Evolutionary conservation across 345 rosid species (phyloP), one percentile per base, ranked within the genome.

Genomic region (Garcia nutans): DNA sequence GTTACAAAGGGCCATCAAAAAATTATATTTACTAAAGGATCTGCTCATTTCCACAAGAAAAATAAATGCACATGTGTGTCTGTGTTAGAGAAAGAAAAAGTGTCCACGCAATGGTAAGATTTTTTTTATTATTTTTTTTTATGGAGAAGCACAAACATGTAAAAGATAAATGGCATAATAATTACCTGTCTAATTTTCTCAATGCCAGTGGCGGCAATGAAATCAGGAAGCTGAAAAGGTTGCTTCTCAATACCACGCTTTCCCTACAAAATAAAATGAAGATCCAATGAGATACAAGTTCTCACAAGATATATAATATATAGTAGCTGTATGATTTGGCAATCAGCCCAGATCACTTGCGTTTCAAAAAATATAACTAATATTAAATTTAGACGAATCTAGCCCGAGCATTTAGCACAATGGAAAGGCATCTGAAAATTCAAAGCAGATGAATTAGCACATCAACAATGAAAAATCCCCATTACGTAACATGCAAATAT

Each of bases 211-310:
- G 97, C 98, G 73, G 99, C 99, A 86, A 96, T 96, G 80, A 96
- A 96, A 89, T 93, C 98, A 70, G 99, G 99, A 82, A 96, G 97
- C 81, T 92, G 98, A 84, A 96, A 96, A 72, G 98, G 98, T 68
- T 85, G 98, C 82, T 96, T 96, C 90, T 96, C 98, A 60, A 96
- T 96, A 76, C 99, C 99, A 71, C 99, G 98, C 80, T 96, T 96
- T 26, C 98, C 99, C 99, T 96, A 89, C 86, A 88, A 75, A 87
- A 74, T 24, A 82, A 71, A 73, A 65, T 74, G 65, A 77, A 68
- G 81, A 50, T 12, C 44, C 47, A 72, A 84, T 90, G 87, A 93
- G 91, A 81, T 84, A 69, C 78, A 79, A 79, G 61, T 59, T 62
- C 23, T 50, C 16, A 41, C 24, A 66, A 47, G 26, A 13, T 50